Conservation (phyloP, 257 asterid species). For the Lithospermum erythrorhizon region DNA sequence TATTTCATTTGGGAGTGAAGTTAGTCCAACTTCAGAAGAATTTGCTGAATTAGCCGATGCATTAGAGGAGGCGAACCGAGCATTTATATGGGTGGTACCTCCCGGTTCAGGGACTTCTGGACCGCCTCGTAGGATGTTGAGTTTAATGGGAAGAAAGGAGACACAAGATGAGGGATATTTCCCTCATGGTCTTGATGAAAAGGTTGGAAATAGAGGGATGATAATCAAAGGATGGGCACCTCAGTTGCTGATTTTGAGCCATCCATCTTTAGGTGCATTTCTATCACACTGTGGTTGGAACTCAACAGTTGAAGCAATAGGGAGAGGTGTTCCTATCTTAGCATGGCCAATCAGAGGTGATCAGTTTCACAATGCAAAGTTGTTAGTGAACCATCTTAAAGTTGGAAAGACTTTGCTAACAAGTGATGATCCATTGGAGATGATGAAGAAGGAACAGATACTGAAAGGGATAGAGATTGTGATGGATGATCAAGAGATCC, state of each 20-base stretch:
- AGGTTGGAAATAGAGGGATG: conserved; percentile 40
- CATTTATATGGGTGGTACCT: conserved; percentile 68
- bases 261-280: conserved; percentile 50
- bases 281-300: conserved; percentile 76
- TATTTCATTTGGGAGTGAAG: conserved; percentile 67
- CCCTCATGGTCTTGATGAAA: conserved; percentile 36
- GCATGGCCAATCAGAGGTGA: conserved; percentile 87
- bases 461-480: conserved; percentile 31
- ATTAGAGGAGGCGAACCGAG: conserved; percentile 26
- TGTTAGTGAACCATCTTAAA: conserved; percentile 32
- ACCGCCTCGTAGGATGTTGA: conserved; percentile 25
- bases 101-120: conserved; percentile 37
- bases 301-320: conserved; percentile 54
- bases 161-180: conserved; percentile 30
- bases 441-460: conserved; percentile 38
- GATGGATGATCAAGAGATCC: conserved; percentile 44
- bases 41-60: conserved; percentile 40
- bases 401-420: conserved; percentile 31
- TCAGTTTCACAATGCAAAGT: conserved; percentile 45
- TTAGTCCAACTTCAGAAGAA: conserved; percentile 56
- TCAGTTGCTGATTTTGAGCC: conserved; percentile 47
- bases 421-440: conserved; percentile 20
- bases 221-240: conserved; percentile 77
- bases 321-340: conserved; percentile 45
- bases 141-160: conserved; percentile 12